A percentile compares a stretch with the other conserved stretches of the same genome.
Evolutionary conservation across 1,284 basidiomycete species (phyloP).

Genomic region (Exobasidium rhododendri): DNA sequence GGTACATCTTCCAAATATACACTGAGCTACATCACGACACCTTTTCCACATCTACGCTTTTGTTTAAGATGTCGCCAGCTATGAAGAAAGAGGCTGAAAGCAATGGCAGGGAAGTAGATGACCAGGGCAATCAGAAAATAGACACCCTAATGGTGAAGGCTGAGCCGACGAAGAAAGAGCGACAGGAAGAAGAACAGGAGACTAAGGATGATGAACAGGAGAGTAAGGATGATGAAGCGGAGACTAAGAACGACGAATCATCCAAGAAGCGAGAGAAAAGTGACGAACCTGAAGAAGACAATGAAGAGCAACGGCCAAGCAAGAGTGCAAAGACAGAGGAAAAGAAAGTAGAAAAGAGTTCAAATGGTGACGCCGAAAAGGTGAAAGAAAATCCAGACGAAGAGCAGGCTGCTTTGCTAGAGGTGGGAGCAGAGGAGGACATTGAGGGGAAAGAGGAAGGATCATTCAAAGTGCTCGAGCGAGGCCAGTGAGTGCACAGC

Average conservation of each 20-base stretch:
- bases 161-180: neutral
- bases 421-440: slow-evolving; percentile 1
- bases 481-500: slow-evolving; percentile 7
- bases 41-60: too few relatives aligned
- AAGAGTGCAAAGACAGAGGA: neutral
- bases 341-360: neutral
- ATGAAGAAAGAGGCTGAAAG: neutral
- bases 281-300: neutral
- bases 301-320: neutral
- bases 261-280: neutral
- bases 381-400: neutral
- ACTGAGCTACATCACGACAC: too few relatives aligned
- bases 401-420: neutral
- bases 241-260: neutral
- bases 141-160: neutral
- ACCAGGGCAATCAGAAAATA: neutral
- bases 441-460: slow-evolving; percentile 4
- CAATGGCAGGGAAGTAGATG: neutral
- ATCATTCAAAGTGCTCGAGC: slow-evolving; percentile 16
- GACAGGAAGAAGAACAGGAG: neutral
- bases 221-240: neutral
- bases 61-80: neutral
- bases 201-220: neutral
- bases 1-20: too few relatives aligned
- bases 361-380: slow-evolving; percentile 1